A percentile compares a stretch with the other conserved stretches of the same genome.
Conservation (phyloP, 1,284 basidiomycete genomes). For the Rhodotorula glutinis region DNA sequence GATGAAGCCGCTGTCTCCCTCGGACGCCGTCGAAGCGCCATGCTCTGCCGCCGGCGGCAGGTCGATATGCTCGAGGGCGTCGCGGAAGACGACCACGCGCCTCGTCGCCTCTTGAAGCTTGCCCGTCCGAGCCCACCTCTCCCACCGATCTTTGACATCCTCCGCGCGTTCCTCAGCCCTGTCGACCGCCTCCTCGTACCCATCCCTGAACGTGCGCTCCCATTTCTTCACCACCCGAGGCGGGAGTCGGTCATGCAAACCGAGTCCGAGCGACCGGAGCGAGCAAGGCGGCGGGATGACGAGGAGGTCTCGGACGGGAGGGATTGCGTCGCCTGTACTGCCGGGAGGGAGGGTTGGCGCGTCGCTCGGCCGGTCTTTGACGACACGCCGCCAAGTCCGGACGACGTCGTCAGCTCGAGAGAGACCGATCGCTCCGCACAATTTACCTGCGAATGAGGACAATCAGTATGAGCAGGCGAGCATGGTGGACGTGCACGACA, state of each 20-base stretch:
- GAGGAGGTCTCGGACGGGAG: slow-evolving; percentile 26
- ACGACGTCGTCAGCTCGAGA: slow-evolving; percentile 23
- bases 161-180: slow-evolving; percentile 12
- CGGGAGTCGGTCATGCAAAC: slow-evolving; percentile 19
- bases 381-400: slow-evolving; percentile 24
- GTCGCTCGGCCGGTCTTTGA: slow-evolving; percentile 24
- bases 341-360: slow-evolving; percentile 11
- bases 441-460: slow-evolving; percentile 5
- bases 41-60: background rate
- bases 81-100: slow-evolving; percentile 22
- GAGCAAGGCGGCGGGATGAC: slow-evolving; percentile 22
- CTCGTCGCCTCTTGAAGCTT: slow-evolving; percentile 18
- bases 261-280: slow-evolving; percentile 20
- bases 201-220: slow-evolving; percentile 15
- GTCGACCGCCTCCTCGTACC: slow-evolving; percentile 15
- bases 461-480: no score
- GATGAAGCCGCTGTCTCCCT: background rate
- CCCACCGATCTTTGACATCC: slow-evolving; percentile 24
- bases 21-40: background rate
- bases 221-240: slow-evolving; percentile 5
- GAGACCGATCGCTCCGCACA: slow-evolving; percentile 15
- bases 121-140: slow-evolving; percentile 23
- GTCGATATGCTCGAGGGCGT: slow-evolving; percentile 4
- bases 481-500: no score
- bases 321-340: background rate